These are phyloP conservation scores for Cylindricascospora bacillispora DNA, from an alignment of 1,139 yeast species.

Conservation along the genomic window DNA sequence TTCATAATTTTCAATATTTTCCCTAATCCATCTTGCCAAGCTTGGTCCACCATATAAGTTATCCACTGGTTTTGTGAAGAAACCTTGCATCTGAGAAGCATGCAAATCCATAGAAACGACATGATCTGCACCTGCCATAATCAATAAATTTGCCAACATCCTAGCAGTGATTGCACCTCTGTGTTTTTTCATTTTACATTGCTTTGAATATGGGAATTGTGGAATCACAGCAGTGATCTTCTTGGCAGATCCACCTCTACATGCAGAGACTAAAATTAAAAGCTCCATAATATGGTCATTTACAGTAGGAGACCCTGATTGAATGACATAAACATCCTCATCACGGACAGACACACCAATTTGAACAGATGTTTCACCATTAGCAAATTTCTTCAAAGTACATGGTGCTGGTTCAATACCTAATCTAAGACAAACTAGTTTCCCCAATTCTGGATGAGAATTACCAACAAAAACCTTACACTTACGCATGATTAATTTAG, in stretches of 20 bases:
- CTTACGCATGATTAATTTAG: constrained; percentile 65
- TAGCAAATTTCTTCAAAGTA: constrained; percentile 78
- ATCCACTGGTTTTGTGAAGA: constrained; percentile 93
- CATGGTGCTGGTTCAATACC: constrained; percentile 97
- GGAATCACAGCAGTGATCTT: constrained; percentile 97
- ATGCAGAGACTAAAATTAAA: constrained; percentile 82
- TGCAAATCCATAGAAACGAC: constrained; percentile 96
- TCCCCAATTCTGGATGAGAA: constrained; percentile 90
- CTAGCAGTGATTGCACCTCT: constrained; percentile 99
- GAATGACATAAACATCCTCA: constrained; percentile 92
- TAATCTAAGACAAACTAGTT: constrained; percentile 74
- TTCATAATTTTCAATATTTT: constrained; percentile 70
- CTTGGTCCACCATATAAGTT: constrained; percentile 95
- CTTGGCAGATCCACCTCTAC: constrained; percentile 94
- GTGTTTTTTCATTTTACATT: constrained; percentile 95
- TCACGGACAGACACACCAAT: constrained; percentile 92
- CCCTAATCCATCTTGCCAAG: constrained; percentile 90
- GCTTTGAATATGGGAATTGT: constrained; percentile 94
- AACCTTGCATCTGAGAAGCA: constrained; percentile 99
- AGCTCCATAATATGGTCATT: constrained; percentile 97
- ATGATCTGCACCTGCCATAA: constrained; percentile 99
- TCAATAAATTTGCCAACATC: constrained; percentile 87
- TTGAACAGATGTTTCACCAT: constrained; percentile 95
- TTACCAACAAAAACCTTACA: constrained; percentile 94
- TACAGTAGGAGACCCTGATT: constrained; percentile 78